These are phyloP conservation scores for Santalum album DNA, from an alignment of 164 flowering plant genomes.

Conservation along the genomic window DNA sequence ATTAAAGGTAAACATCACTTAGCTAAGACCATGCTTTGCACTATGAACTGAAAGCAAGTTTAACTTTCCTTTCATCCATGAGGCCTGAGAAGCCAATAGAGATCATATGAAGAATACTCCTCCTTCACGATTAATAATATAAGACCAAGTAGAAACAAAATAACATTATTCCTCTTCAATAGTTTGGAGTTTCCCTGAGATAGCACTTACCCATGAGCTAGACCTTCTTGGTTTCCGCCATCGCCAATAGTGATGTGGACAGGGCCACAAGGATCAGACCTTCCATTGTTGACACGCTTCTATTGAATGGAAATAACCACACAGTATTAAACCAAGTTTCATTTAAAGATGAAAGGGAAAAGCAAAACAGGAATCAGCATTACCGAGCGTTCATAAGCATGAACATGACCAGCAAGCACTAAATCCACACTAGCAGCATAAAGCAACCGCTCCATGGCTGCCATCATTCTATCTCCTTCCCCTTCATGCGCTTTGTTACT, in stretches of 20 bases:
- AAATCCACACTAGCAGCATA: constrained; percentile 82
- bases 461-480: constrained; percentile 87
- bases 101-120: no score
- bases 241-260: constrained; percentile 95
- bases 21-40: no score
- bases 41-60: no score
- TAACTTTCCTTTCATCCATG: no score
- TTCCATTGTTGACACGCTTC: constrained; percentile 66
- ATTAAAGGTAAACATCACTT: no score
- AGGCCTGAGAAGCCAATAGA: no score
- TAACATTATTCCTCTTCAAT: no score
- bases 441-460: constrained; percentile 78
- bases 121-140: no score
- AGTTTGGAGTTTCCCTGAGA: background rate
- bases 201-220: constrained; percentile 66
- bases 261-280: constrained; percentile 73
- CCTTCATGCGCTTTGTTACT: constrained; percentile 87
- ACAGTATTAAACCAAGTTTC: background rate
- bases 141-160: no score
- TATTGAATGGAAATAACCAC: constrained; percentile 22
- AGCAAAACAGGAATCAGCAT: constrained; percentile 4
- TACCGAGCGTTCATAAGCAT: constrained; percentile 97
- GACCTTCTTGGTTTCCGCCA: constrained; percentile 96
- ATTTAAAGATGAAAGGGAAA: background rate
- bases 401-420: constrained; percentile 89